These are phyloP conservation scores for Fraxinus sp. DNA, from an alignment of 305 asterid genomes.

Conservation along the genomic window DNA sequence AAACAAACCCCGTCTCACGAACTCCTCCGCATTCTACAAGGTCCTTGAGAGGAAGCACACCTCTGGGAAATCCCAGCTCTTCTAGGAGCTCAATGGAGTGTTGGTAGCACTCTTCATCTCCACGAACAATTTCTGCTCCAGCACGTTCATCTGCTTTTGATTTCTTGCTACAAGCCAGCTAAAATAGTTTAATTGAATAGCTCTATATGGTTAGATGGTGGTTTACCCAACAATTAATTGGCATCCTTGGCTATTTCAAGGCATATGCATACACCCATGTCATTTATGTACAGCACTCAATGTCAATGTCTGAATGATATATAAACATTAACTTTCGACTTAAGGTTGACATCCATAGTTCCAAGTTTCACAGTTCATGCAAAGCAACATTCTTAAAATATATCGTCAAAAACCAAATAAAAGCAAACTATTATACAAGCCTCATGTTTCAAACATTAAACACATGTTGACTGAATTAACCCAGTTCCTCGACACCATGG, in stretches of 20 bases:
- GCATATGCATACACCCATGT: background rate
- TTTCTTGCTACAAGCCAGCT: conserved; percentile 1
- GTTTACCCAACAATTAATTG: background rate
- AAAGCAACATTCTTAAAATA: background rate
- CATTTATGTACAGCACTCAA: background rate
- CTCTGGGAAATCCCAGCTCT: conserved; percentile 83
- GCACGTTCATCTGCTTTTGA: conserved; percentile 39
- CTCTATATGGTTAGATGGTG: background rate
- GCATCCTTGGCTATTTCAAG: background rate
- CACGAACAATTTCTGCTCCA: conserved; percentile 61
- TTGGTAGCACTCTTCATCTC: conserved; percentile 55
- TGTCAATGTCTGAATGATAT: background rate
- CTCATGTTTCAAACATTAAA: conserved; percentile 3
- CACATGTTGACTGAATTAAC: background rate
- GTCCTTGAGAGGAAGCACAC: conserved; percentile 77
- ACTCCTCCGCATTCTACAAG: conserved; percentile 91
- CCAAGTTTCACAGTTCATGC: background rate
- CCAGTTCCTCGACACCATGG: background rate
- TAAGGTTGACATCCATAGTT: background rate
- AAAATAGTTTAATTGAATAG: background rate
- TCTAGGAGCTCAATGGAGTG: conserved; percentile 54
- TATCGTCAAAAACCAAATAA: background rate
- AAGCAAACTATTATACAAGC: conserved; percentile 1
- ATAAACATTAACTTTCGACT: background rate
- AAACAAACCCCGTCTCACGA: conserved; percentile 69